Base-by-base conservation (phyloP, 2,329 filamentous ascomycete genomes). In the Phaeomoniella chlamydospora region DNA sequence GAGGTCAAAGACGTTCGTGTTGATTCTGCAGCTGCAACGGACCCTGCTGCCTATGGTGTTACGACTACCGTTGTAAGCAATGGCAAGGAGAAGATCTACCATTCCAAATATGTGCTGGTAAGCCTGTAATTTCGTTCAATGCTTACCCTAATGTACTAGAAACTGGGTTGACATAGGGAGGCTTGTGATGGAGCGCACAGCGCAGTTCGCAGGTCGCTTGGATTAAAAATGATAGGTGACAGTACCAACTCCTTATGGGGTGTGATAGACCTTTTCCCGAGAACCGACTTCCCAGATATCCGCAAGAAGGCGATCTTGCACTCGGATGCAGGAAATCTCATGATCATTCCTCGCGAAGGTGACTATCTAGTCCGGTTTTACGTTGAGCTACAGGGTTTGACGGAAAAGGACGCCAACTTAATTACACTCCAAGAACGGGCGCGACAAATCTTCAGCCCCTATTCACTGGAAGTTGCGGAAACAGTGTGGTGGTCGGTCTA, bases 401-500 rank as follows among this genome's bases (percentile, higher is more conserved):
- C 62, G 2, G 60, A 67, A 1, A 67, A 62, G 39, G 58, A 64
- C 14, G 67, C 78, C 22, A 68, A 53, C 2, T 53, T 75, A 0
- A 61, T 62, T 15, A 61, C 70, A 29, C 54, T 79, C 1, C 72
- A 77, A 38, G 44, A 55, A 3, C 60, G 64, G 0, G 72, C 72
- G 0, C 55, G 58, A 22, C 55, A 53, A 0, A 70, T 77, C 29
- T 68, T 79, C 35, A 41, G 52, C 0, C 73, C 72, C 0, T 77
- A 74, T 38, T 41, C 46, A 0, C 58, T 77, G 41, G 65, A 73
- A 0, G 63, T 74, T 35, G 60, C 61, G 1, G 64, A 68, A 37
- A 74, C 71, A 2, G 48, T 55, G 3, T 84, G 79, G 77, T 84
- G 82, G 58, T 78, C 77, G 32, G 72, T 75, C 31, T 84, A 82